Evolutionary conservation across 164 flowering plant species (phyloP).

Genomic region (Litsea cubeba): DNA sequence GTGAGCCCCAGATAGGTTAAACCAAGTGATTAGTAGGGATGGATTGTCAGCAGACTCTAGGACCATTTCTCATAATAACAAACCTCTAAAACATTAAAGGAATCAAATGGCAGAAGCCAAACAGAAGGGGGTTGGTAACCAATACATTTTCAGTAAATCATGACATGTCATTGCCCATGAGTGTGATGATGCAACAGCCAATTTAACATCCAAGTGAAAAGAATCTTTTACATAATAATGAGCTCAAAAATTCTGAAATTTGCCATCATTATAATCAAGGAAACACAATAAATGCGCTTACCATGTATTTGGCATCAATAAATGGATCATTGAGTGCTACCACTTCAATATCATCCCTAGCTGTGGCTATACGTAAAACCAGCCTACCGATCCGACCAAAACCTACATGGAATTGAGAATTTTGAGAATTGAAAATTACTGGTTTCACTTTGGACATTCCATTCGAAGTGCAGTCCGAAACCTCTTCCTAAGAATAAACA

Average conservation of each 20-base stretch:
- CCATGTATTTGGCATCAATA: constrained; percentile 94
- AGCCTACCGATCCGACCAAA: constrained; percentile 98
- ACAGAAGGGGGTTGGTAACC: not conserved
- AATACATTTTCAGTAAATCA: not conserved
- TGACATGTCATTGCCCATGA: not conserved
- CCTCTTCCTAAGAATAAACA: not conserved
- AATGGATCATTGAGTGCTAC: constrained; percentile 97
- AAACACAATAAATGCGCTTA: not conserved
- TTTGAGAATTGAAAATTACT: not conserved
- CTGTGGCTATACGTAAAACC: constrained; percentile 71
- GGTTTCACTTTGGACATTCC: not conserved
- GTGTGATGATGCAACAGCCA: not conserved
- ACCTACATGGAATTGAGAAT: constrained; percentile 37
- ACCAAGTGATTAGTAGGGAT: no score
- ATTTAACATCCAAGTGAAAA: not conserved
- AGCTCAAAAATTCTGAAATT: not conserved
- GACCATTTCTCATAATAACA: no score
- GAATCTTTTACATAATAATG: not conserved
- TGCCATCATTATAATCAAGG: constrained; percentile 9
- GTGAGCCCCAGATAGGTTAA: no score
- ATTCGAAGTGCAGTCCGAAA: not conserved
- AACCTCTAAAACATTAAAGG: no score
- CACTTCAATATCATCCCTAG: constrained; percentile 85
- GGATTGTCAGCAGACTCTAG: no score
- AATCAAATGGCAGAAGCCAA: not conserved